These are phyloP conservation scores for Rhizopus microsporus DNA, from an alignment of 371 early-diverging fungal genomes.

Conservation along the genomic window DNA sequence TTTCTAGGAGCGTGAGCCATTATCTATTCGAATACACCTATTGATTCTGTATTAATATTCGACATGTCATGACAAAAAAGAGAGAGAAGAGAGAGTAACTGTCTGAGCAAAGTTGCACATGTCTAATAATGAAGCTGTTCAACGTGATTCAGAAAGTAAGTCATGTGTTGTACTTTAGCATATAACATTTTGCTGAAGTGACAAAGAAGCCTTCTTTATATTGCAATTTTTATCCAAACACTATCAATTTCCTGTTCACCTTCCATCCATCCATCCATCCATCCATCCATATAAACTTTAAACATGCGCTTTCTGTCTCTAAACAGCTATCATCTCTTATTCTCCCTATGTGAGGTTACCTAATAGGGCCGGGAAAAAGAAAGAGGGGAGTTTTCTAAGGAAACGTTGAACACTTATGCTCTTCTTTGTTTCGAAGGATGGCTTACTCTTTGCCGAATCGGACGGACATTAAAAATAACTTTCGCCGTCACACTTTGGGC, in stretches of 20 bases:
- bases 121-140: no score
- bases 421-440: neutral
- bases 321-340: neutral
- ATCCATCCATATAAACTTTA: neutral
- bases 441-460: neutral
- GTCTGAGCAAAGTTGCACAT: neutral
- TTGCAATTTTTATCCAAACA: neutral
- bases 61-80: neutral
- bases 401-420: neutral
- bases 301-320: neutral
- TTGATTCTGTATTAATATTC: neutral
- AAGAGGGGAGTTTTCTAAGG: conserved; percentile 4
- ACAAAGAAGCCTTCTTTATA: no score
- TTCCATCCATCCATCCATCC: conserved; percentile 12
- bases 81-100: neutral
- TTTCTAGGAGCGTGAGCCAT: conserved; percentile 60
- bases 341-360: conserved; percentile 2
- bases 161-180: neutral
- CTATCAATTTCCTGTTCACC: neutral
- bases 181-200: no score
- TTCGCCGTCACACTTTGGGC: no score
- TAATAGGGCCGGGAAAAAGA: conserved; percentile 18
- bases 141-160: no score
- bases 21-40: conserved; percentile 13
- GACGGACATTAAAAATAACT: neutral